Percentiles rank a stretch among this genome's conserved stretches.
Evolutionary conservation across 495 filamentous ascomycete genomes (phyloP).

Genomic region (Massariosphaeria phaeospora): DNA sequence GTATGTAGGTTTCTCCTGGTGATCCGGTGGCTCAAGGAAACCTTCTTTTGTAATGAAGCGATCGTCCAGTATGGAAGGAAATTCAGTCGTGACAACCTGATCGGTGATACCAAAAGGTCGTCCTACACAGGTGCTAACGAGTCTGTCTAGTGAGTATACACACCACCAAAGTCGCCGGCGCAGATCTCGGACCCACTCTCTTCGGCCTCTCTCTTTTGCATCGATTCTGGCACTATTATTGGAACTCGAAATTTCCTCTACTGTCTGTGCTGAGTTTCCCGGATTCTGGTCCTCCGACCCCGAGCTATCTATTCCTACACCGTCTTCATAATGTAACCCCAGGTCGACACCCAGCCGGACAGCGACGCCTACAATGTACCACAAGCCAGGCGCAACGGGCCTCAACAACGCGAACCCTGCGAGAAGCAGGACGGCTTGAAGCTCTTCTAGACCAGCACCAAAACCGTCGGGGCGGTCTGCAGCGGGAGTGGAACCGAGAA

Average conservation of each 20-base stretch:
- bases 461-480: constrained; percentile 55
- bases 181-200: constrained; percentile 83
- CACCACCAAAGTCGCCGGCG: constrained; percentile 93
- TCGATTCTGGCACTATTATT: constrained; percentile 36
- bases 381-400: constrained; percentile 86
- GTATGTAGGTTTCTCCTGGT: constrained; percentile 60
- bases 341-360: constrained; percentile 86
- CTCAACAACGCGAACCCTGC: constrained; percentile 87
- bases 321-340: constrained; percentile 89
- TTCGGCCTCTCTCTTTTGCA: constrained; percentile 62
- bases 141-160: constrained; percentile 86
- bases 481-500: constrained; percentile 62
- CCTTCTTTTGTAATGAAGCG: constrained; percentile 82
- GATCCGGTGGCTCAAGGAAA: constrained; percentile 49
- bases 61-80: constrained; percentile 83
- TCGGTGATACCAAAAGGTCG: constrained; percentile 91
- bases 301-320: constrained; percentile 57
- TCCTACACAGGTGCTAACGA: constrained; percentile 64
- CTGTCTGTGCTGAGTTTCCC: constrained; percentile 15
- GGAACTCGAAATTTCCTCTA: constrained; percentile 1
- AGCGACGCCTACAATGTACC: constrained; percentile 95
- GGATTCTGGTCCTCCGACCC: constrained; percentile 26
- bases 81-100: constrained; percentile 87
- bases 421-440: constrained; percentile 84
- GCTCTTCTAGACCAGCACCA: constrained; percentile 79